These are phyloP conservation scores for Suhomyces sp. DNA, from an alignment of 805 yeast species.

Conservation along the genomic window DNA sequence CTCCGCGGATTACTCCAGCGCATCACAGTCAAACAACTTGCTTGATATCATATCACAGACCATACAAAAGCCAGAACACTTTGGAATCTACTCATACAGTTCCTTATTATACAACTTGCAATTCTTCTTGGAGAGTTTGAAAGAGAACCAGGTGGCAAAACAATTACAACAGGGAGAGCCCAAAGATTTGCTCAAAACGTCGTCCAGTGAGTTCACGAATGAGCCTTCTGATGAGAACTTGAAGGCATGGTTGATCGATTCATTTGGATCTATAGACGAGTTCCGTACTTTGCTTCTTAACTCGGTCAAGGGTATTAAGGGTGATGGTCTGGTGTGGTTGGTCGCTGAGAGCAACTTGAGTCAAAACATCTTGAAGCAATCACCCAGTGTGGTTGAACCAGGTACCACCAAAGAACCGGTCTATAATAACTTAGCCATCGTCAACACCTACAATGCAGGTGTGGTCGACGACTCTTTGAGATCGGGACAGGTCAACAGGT, in stretches of 20 bases:
- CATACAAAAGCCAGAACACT: constrained; percentile 46
- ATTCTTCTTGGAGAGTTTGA: constrained; percentile 48
- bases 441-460: constrained; percentile 89
- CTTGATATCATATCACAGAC: constrained; percentile 37
- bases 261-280: constrained; percentile 77
- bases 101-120: constrained; percentile 49
- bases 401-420: constrained; percentile 11
- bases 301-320: constrained; percentile 71
- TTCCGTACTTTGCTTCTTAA: constrained; percentile 68
- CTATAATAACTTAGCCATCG: constrained; percentile 56
- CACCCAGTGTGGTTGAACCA: constrained; percentile 12
- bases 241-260: constrained; percentile 48
- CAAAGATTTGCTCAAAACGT: constrained; percentile 45
- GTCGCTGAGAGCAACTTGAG: constrained; percentile 55
- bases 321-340: constrained; percentile 91
- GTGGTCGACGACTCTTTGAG: constrained; percentile 65
- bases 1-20: background rate
- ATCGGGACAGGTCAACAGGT: constrained; percentile 50
- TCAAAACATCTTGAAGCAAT: constrained; percentile 24
- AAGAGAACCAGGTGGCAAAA: constrained; percentile 20
- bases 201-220: constrained; percentile 36
- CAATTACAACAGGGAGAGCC: constrained; percentile 20
- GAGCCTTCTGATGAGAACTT: constrained; percentile 37
- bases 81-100: constrained; percentile 44
- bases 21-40: constrained; percentile 17